A percentile compares a stretch with the other conserved stretches of the same genome.
Evolutionary conservation across 2,329 filamentous ascomycete genomes (phyloP).

Genomic region (Sporothrix schenckii): DNA sequence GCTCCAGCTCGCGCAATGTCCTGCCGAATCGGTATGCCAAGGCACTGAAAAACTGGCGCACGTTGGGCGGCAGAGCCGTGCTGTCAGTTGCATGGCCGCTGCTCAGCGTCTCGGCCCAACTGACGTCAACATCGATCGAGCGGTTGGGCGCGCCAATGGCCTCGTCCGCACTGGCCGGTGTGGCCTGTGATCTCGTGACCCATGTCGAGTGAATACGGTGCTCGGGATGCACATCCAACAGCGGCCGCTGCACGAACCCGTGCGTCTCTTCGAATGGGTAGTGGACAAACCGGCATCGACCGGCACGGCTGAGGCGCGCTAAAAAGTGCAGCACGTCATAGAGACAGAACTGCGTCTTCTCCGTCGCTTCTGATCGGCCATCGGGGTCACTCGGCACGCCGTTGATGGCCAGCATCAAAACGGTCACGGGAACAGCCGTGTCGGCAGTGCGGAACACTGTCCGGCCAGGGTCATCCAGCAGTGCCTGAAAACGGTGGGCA

Average conservation of each 20-base stretch:
- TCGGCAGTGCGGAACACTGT: slow-evolving; percentile 38
- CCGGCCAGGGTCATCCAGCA: slow-evolving; percentile 41
- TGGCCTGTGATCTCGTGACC: not conserved
- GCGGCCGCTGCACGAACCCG: slow-evolving; percentile 40
- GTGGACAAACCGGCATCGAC: slow-evolving; percentile 34
- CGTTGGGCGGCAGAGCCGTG: slow-evolving; percentile 23
- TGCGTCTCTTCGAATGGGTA: slow-evolving; percentile 31
- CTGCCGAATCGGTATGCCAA: slow-evolving; percentile 41
- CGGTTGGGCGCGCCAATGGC: slow-evolving; percentile 35
- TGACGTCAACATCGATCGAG: slow-evolving; percentile 29
- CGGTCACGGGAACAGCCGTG: slow-evolving; percentile 38
- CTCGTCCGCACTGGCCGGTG: slow-evolving; percentile 29
- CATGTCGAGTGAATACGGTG: slow-evolving; percentile 35
- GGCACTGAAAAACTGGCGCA: slow-evolving; percentile 39
- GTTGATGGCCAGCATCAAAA: slow-evolving; percentile 41
- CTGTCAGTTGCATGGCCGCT: slow-evolving; percentile 14
- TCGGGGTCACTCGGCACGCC: not conserved
- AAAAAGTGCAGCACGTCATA: slow-evolving; percentile 42
- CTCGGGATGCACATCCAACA: slow-evolving; percentile 42
- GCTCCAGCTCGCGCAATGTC: slow-evolving; percentile 38
- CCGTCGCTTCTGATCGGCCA: not conserved
- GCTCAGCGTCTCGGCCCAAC: slow-evolving; percentile 33
- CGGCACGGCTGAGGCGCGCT: slow-evolving; percentile 37
- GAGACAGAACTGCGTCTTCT: slow-evolving; percentile 38
- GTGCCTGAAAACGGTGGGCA: slow-evolving; percentile 41